These are phyloP conservation scores for Acmispon strigosus DNA, from an alignment of 306 rosid genomes.

Conservation along the genomic window DNA sequence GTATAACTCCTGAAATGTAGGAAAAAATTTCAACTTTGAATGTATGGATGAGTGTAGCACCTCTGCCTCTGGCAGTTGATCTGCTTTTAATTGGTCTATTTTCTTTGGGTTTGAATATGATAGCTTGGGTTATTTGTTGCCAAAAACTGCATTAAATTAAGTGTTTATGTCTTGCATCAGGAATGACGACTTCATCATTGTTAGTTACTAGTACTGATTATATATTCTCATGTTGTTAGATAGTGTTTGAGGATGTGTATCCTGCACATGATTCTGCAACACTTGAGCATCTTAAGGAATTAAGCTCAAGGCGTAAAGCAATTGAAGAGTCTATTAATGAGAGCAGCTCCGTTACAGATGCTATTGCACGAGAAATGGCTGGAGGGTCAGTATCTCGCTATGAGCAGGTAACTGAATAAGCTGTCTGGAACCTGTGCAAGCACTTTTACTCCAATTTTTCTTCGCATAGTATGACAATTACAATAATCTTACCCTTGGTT, in stretches of 20 bases:
- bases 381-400: constrained; percentile 61
- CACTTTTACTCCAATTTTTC: not conserved
- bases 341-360: constrained; percentile 57
- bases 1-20: not conserved
- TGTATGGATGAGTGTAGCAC: not conserved
- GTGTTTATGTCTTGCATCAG: not conserved
- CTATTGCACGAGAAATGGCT: constrained; percentile 74
- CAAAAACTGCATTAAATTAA: not conserved
- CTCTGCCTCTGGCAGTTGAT: not conserved
- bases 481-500: not conserved
- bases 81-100: not conserved
- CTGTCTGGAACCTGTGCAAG: not conserved
- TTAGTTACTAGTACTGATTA: constrained; percentile 3
- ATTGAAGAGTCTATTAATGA: constrained; percentile 57
- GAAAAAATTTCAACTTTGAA: not conserved
- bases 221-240: constrained; percentile 37
- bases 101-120: not conserved
- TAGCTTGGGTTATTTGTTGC: not conserved
- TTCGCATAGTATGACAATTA: not conserved
- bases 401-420: constrained; percentile 50
- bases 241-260: constrained; percentile 62
- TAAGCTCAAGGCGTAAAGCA: constrained; percentile 68
- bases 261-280: constrained; percentile 55
- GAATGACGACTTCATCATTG: not conserved
- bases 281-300: constrained; percentile 73